phyloP scores from a whole-genome alignment of 179 eudicot species.

The Actinidia arguta region DNA sequence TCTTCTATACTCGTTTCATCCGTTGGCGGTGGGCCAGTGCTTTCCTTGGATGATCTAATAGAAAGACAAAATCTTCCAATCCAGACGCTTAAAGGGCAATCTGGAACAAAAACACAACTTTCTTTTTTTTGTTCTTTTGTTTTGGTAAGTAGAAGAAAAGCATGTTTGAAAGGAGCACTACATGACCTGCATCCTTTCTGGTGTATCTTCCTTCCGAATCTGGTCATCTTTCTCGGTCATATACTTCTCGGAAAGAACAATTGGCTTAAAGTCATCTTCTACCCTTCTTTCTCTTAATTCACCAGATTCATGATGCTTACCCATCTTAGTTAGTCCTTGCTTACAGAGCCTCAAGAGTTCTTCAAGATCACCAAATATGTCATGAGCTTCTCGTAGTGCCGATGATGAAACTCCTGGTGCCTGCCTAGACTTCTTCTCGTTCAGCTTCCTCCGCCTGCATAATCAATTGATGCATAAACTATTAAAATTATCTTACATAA shows the following conservation, averaged over 20 bases:
- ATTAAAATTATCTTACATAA: too few relatives aligned
- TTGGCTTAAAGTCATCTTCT: constrained; percentile 91
- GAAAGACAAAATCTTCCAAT: background rate
- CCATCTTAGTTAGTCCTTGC: constrained; percentile 46
- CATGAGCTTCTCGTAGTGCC: constrained; percentile 90
- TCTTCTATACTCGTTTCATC: constrained; percentile 63
- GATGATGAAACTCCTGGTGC: constrained; percentile 83
- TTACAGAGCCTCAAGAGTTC: constrained; percentile 74
- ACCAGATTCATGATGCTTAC: constrained; percentile 52
- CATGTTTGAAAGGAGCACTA: background rate
- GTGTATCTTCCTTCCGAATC: constrained; percentile 77
- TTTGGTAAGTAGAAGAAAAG: too few relatives aligned
- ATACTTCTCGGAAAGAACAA: constrained; percentile 70
- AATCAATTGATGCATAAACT: background rate
- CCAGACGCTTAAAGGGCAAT: background rate
- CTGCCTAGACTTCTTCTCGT: constrained; percentile 74
- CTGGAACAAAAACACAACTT: background rate
- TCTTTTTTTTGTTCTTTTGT: too few relatives aligned
- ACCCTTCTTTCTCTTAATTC: constrained; percentile 68
- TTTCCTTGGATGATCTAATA: constrained; percentile 74
- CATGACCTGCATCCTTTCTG: constrained; percentile 93
- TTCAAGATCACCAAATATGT: constrained; percentile 92
- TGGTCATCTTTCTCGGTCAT: constrained; percentile 85
- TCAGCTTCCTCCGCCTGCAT: constrained; percentile 67
- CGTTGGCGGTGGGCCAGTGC: constrained; percentile 80